Conservation (phyloP, 164 flowering plant genomes). For the Euptelea pleiosperma region DNA sequence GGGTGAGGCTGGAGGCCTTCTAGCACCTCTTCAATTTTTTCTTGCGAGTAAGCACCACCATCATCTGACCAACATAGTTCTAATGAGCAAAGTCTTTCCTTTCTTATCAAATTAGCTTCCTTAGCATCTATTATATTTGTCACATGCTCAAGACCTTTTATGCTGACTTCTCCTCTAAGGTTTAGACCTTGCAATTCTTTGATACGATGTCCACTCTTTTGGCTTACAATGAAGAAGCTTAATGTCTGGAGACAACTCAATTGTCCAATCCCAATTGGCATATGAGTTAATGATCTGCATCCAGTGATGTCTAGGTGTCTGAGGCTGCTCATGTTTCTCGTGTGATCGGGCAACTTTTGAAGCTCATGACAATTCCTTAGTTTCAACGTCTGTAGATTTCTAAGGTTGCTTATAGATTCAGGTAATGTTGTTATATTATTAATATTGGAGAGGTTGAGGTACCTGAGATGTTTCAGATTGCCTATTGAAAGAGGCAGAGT, state of each 20-base stretch:
- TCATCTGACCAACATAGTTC: not conserved
- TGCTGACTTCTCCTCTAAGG: conserved; percentile 1
- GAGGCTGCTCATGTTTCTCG: conserved; percentile 7
- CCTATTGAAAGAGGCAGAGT: not conserved
- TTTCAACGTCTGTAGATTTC: conserved; percentile 13
- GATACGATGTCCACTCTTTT: not conserved
- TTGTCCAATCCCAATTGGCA: not conserved
- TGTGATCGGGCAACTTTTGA: not conserved
- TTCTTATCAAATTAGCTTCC: conserved; percentile 5
- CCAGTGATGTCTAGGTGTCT: conserved; percentile 10
- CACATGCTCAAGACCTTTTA: conserved; percentile 1
- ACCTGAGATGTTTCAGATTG: too few relatives aligned
- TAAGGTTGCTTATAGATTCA: not conserved
- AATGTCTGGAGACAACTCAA: conserved; percentile 3
- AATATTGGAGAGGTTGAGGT: conserved; percentile 5
- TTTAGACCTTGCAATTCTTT: conserved; percentile 1
- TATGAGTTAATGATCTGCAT: not conserved
- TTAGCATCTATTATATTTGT: not conserved
- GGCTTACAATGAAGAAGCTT: not conserved
- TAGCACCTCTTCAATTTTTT: not conserved
- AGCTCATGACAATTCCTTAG: conserved; percentile 1
- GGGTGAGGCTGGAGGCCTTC: too few relatives aligned
- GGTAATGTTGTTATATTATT: not conserved
- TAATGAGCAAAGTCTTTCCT: not conserved
- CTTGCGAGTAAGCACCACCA: not conserved